These are phyloP conservation scores for Miscanthus sacchariflorus DNA, from an alignment of 202 grass and related monocot genomes.

Conservation along the genomic window DNA sequence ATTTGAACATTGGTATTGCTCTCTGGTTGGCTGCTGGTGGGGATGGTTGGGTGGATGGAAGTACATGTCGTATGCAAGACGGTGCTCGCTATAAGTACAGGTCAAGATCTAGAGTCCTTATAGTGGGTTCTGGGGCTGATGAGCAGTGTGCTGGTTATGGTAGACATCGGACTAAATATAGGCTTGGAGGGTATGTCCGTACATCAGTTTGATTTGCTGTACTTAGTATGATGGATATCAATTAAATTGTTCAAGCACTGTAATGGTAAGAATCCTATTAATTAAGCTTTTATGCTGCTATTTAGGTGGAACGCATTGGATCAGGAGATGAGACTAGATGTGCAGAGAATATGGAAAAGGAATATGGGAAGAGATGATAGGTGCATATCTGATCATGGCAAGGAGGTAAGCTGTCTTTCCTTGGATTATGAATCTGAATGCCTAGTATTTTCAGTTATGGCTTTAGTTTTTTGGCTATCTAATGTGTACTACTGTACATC, in stretches of 20 bases:
- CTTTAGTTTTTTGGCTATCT: not conserved
- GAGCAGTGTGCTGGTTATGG: conserved; percentile 98
- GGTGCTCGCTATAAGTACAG: conserved; percentile 65
- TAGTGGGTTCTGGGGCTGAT: conserved; percentile 94
- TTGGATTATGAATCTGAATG: conserved; percentile 17
- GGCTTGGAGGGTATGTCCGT: conserved; percentile 76
- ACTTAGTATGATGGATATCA: not conserved
- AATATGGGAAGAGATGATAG: conserved; percentile 99
- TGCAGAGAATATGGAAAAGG: conserved; percentile 98
- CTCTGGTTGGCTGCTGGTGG: conserved; percentile 94
- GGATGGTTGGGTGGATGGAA: conserved; percentile 85
- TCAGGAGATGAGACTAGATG: conserved; percentile 91
- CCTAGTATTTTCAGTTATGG: not conserved
- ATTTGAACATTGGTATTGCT: conserved; percentile 94
- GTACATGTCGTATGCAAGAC: conserved; percentile 54
- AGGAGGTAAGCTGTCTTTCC: conserved; percentile 64
- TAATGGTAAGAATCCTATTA: conserved; percentile 20
- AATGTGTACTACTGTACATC: not conserved
- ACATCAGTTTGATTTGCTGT: conserved; percentile 25
- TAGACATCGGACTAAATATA: conserved; percentile 86
- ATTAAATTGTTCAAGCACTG: not conserved
- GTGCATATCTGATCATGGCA: conserved; percentile 93
- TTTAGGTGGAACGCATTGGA: conserved; percentile 81
- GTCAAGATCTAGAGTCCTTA: conserved; percentile 75
- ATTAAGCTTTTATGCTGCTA: conserved; percentile 16